Conservation (phyloP, 805 yeast genomes). For the Yamadazyma ubonensis region DNA sequence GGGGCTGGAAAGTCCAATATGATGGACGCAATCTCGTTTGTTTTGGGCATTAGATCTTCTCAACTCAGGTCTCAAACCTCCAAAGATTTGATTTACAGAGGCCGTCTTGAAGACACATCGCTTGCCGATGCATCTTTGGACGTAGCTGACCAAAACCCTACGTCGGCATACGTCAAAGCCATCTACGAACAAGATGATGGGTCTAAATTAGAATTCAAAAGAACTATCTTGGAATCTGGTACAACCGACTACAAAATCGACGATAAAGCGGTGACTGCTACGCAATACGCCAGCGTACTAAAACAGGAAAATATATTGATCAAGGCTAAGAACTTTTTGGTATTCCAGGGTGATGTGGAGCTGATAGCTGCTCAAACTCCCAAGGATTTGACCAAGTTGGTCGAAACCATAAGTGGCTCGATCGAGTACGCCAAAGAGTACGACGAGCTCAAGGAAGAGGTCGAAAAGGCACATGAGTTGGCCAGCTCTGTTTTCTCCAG, state of each 20-base stretch:
- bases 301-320: slow-evolving; percentile 79
- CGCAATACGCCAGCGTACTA: slow-evolving; percentile 63
- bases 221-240: slow-evolving; percentile 60
- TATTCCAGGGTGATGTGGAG: slow-evolving; percentile 96
- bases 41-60: slow-evolving; percentile 74
- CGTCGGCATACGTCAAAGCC: slow-evolving; percentile 73
- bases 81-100: slow-evolving; percentile 80
- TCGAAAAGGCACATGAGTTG: slow-evolving; percentile 61
- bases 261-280: slow-evolving; percentile 56
- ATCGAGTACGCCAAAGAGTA: slow-evolving; percentile 64
- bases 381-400: slow-evolving; percentile 62
- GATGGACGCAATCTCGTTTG: slow-evolving; percentile 97
- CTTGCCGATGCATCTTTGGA: slow-evolving; percentile 25
- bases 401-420: slow-evolving; percentile 87
- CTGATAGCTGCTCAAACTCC: slow-evolving; percentile 87
- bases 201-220: slow-evolving; percentile 55
- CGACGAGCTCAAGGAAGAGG: slow-evolving; percentile 59
- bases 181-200: slow-evolving; percentile 66
- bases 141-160: slow-evolving; percentile 26
- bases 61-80: slow-evolving; percentile 74
- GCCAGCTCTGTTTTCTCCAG: slow-evolving; percentile 65
- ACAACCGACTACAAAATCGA: slow-evolving; percentile 68
- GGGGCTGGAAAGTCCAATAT: slow-evolving; percentile 97
- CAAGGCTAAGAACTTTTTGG: slow-evolving; percentile 87
- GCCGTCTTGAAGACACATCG: slow-evolving; percentile 28